These are phyloP conservation scores for Phaeosphaeriaceae sp. DNA, from an alignment of 2,329 filamentous ascomycete genomes.

Conservation along the genomic window DNA sequence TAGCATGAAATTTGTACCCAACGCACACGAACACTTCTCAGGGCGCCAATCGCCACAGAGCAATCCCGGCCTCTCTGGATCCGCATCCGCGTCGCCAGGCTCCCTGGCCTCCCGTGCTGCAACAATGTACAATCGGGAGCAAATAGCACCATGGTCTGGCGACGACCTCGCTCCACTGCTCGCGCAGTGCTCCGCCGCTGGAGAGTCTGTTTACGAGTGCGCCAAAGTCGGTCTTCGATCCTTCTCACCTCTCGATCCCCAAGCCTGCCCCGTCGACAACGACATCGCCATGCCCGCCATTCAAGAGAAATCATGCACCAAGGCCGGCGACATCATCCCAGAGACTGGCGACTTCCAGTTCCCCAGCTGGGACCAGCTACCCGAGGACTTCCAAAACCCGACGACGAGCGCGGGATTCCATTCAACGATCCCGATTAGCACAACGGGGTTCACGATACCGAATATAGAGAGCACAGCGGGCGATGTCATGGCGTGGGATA, in stretches of 20 bases:
- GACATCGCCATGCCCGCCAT: slow-evolving; percentile 7
- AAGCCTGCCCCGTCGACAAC: slow-evolving; percentile 9
- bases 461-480: slow-evolving; percentile 5
- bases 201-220: slow-evolving; percentile 7
- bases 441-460: slow-evolving; percentile 14
- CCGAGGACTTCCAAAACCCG: slow-evolving; percentile 30
- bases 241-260: slow-evolving; percentile 16
- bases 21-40: slow-evolving; percentile 19
- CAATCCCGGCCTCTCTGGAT: slow-evolving; percentile 24
- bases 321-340: slow-evolving; percentile 5
- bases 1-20: slow-evolving; percentile 18
- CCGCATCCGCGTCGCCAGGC: slow-evolving; percentile 19
- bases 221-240: slow-evolving; percentile 10
- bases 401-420: slow-evolving; percentile 27
- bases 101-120: slow-evolving; percentile 21
- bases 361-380: slow-evolving; percentile 37
- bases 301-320: slow-evolving; percentile 6
- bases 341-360: slow-evolving; percentile 28
- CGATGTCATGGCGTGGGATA: slow-evolving; percentile 37
- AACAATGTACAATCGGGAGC: slow-evolving; percentile 1
- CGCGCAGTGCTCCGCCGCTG: neutral
- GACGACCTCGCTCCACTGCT: slow-evolving; percentile 1
- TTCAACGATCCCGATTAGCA: slow-evolving; percentile 20
- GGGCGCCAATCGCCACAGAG: slow-evolving; percentile 22
- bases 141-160: slow-evolving; percentile 7